These are phyloP conservation scores for Neckera pumila DNA, from an alignment of 225 moss, liverwort and hornwort genomes.

Conservation along the genomic window DNA sequence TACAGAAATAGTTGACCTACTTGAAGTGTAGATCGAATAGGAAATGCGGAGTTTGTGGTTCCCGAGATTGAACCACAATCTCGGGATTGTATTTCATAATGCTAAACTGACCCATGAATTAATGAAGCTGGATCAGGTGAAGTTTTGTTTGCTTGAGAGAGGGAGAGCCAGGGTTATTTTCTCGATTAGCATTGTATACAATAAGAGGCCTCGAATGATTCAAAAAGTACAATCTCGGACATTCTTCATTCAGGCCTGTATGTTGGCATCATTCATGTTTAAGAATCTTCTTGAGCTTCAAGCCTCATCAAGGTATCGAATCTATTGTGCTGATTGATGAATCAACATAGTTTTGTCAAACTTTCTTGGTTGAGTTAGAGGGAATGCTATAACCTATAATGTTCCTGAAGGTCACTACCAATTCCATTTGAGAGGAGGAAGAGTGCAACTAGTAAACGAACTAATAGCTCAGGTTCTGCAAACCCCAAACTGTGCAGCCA, in stretches of 20 bases:
- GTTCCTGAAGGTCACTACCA: too few species aligned
- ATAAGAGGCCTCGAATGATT: too few species aligned
- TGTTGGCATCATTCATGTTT: neutral
- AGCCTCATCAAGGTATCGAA: neutral
- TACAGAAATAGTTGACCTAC: neutral
- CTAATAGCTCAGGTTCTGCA: too few species aligned
- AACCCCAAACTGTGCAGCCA: too few species aligned
- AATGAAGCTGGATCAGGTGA: neutral
- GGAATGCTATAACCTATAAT: neutral
- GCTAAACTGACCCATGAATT: neutral
- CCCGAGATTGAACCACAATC: neutral
- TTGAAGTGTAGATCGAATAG: neutral
- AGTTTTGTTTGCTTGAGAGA: neutral
- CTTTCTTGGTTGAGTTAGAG: neutral
- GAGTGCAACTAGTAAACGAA: too few species aligned
- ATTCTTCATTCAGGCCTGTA: neutral
- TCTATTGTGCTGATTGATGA: neutral
- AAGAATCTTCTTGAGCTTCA: neutral
- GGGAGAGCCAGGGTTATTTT: too few species aligned
- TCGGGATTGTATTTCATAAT: neutral
- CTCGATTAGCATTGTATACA: neutral
- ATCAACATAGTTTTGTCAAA: neutral
- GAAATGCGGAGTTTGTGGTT: neutral
- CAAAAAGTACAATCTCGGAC: neutral
- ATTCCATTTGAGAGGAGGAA: too few species aligned